These are phyloP conservation scores for Cryptococcus sp. DNA, from an alignment of 1,284 basidiomycete genomes.

Conservation along the genomic window DNA sequence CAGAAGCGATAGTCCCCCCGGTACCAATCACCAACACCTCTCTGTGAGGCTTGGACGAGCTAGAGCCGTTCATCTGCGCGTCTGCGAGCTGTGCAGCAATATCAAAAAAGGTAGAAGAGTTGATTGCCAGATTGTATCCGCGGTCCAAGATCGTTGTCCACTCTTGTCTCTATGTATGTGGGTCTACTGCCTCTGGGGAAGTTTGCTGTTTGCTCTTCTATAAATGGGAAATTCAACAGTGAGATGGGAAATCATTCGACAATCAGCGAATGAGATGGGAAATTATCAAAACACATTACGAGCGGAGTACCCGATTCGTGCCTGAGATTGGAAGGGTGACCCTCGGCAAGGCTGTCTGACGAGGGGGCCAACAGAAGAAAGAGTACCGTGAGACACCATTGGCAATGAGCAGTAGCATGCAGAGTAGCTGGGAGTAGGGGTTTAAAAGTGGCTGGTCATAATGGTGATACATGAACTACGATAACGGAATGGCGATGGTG, in stretches of 20 bases:
- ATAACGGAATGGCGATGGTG: neutral
- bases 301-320: neutral
- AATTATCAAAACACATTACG: neutral
- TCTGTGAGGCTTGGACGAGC: neutral
- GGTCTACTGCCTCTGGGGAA: too few relatives aligned
- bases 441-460: too few relatives aligned
- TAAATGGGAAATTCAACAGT: too few relatives aligned
- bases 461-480: conserved; percentile 2
- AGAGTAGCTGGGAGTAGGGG: neutral
- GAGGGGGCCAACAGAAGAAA: neutral
- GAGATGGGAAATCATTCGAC: too few relatives aligned
- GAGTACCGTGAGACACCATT: too few relatives aligned
- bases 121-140: too few relatives aligned
- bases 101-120: neutral
- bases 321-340: neutral
- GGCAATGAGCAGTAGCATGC: neutral
- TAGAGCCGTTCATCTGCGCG: neutral
- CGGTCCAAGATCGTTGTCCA: too few relatives aligned
- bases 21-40: conserved; percentile 45
- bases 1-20: conserved; percentile 48
- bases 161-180: too few relatives aligned
- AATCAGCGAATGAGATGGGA: conserved; percentile 6
- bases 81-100: neutral
- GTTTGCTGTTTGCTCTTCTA: too few relatives aligned
- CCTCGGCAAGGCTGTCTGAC: neutral